phyloP scores from a whole-genome alignment of 768 basidiomycete species.

The Boletus edulis region DNA sequence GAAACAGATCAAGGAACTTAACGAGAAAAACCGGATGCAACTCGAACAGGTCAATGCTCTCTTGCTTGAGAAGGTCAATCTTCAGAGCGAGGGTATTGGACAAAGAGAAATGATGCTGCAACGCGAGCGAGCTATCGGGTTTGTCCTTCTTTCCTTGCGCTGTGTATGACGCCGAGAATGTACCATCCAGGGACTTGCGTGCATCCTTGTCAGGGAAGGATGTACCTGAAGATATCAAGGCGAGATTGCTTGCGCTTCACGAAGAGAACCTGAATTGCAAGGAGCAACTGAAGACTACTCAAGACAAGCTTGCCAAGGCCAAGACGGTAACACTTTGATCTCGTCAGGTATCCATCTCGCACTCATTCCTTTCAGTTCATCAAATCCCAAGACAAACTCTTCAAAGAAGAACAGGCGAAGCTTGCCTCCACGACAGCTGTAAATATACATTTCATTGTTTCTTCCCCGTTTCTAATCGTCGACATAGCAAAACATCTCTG shows the following conservation, averaged over 20 bases:
- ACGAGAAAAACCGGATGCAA: slow-evolving; percentile 87
- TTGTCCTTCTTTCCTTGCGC: slow-evolving; percentile 17
- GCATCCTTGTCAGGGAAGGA: slow-evolving; percentile 75
- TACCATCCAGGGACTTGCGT: slow-evolving; percentile 62
- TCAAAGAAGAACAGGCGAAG: slow-evolving; percentile 76
- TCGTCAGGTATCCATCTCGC: not conserved
- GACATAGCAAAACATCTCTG: slow-evolving; percentile 49
- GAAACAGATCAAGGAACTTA: slow-evolving; percentile 65
- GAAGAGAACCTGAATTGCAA: slow-evolving; percentile 73
- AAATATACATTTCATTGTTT: slow-evolving; percentile 17
- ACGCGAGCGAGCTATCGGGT: slow-evolving; percentile 86
- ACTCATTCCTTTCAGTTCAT: slow-evolving; percentile 63
- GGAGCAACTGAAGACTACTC: slow-evolving; percentile 64
- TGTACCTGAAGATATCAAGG: slow-evolving; percentile 79
- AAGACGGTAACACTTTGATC: slow-evolving; percentile 49
- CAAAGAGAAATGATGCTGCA: slow-evolving; percentile 85
- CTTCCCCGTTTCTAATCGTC: slow-evolving; percentile 6
- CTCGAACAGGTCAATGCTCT: slow-evolving; percentile 83
- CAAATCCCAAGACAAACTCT: slow-evolving; percentile 86
- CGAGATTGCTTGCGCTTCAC: slow-evolving; percentile 69
- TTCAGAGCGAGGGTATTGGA: slow-evolving; percentile 89
- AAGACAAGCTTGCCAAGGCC: slow-evolving; percentile 80
- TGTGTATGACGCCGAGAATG: not conserved
- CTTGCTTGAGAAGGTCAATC: slow-evolving; percentile 86
- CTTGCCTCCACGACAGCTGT: slow-evolving; percentile 48